phyloP scores from a whole-genome alignment of 768 basidiomycete species.

The Termitomyces sp. region DNA sequence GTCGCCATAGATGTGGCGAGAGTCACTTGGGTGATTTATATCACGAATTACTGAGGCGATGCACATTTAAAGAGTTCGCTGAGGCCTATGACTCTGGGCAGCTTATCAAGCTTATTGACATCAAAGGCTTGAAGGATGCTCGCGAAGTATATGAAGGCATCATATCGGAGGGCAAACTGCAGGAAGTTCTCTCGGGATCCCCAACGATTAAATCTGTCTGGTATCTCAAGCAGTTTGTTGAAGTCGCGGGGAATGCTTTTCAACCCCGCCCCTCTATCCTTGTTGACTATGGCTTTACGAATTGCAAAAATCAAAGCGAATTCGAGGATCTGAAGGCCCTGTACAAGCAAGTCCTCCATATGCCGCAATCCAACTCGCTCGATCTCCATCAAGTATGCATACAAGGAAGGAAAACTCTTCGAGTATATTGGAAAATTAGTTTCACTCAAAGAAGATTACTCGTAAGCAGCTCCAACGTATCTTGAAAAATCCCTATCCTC shows the following conservation, averaged over 20 bases:
- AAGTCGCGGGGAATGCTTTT: conserved; percentile 7
- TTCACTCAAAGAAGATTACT: conserved; percentile 18
- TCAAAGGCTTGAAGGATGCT: conserved; percentile 10
- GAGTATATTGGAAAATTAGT: conserved; percentile 19
- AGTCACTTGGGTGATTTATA: conserved; percentile 16
- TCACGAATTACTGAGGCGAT: conserved; percentile 19
- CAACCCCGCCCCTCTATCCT: conserved; percentile 5
- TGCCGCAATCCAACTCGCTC: conserved; percentile 21
- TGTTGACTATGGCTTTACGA: conserved; percentile 34
- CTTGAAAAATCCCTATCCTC: conserved; percentile 29
- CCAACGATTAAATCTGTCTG: conserved; percentile 29
- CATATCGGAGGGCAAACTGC: conserved; percentile 9
- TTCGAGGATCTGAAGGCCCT: conserved; percentile 22
- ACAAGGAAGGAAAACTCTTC: conserved; percentile 26
- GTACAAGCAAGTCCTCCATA: conserved; percentile 30
- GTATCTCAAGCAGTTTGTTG: conserved; percentile 30
- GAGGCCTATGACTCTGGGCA: conserved; percentile 20
- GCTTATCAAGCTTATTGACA: conserved; percentile 25
- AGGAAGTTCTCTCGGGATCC: conserved; percentile 20
- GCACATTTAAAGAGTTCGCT: conserved; percentile 33
- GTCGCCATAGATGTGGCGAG: conserved; percentile 4
- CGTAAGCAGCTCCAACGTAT: conserved; percentile 22
- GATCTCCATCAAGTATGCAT: conserved; percentile 33
- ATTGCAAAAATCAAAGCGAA: conserved; percentile 26
- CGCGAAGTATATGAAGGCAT: neutral